Evolutionary conservation across 106 monocot species (phyloP).

Genomic region (Acorus calamus): DNA sequence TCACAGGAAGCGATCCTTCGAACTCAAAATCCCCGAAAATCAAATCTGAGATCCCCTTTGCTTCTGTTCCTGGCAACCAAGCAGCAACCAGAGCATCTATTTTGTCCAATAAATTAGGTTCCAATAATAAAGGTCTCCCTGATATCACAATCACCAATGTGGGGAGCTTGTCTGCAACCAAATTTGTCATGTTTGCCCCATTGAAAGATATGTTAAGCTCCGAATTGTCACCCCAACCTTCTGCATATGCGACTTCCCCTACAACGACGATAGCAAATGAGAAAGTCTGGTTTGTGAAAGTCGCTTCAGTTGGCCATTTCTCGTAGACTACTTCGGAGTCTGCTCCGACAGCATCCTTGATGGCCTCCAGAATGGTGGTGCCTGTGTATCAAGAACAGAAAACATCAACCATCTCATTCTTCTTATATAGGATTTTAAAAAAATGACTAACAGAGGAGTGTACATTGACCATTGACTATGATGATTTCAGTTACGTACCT

Average conservation of each 20-base stretch:
- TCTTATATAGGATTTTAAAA: neutral
- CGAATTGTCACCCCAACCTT: slow-evolving; percentile 53
- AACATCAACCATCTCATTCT: neutral
- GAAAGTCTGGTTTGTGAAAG: slow-evolving; percentile 31
- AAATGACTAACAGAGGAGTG: too few relatives aligned
- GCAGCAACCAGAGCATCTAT: slow-evolving; percentile 71
- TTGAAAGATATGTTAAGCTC: slow-evolving; percentile 50
- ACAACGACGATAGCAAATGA: slow-evolving; percentile 61
- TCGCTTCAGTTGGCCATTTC: slow-evolving; percentile 38
- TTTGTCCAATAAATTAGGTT: slow-evolving; percentile 35
- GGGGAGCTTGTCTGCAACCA: slow-evolving; percentile 47
- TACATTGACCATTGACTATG: too few relatives aligned
- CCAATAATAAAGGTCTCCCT: slow-evolving; percentile 62
- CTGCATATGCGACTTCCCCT: slow-evolving; percentile 73
- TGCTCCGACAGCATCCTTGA: slow-evolving; percentile 45
- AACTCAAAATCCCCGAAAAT: slow-evolving; percentile 77
- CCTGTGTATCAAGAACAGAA: slow-evolving; percentile 18
- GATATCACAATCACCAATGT: slow-evolving; percentile 66
- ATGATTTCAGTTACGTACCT: slow-evolving; percentile 20
- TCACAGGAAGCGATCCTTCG: slow-evolving; percentile 57
- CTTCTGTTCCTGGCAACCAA: slow-evolving; percentile 85
- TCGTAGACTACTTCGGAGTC: slow-evolving; percentile 55
- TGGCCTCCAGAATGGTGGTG: slow-evolving; percentile 62
- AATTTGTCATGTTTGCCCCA: slow-evolving; percentile 29
- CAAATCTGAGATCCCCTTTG: slow-evolving; percentile 57